Evolutionary conservation across 2,329 filamentous ascomycete genomes (phyloP), one percentile per base, ranked within the genome.

Genomic region (Xylaria sp.): DNA sequence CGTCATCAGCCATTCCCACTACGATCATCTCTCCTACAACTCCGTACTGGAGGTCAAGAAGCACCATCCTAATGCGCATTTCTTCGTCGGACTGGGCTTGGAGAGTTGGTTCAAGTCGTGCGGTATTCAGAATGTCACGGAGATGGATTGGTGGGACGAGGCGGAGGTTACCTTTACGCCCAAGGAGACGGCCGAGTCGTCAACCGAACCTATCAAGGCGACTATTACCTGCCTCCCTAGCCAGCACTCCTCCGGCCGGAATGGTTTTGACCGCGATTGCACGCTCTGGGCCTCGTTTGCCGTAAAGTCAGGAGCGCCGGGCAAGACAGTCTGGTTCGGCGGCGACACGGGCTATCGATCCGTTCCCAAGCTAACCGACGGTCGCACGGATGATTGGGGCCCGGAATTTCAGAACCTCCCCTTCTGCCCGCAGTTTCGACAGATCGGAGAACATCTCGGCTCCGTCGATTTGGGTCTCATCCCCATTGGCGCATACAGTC

Each of bases 71-170:
- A 81, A 89, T 11, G 91, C 85, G 47, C 91, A 95, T 65, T 97
- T 94, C 76, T 94, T 96, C 64, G 92, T 92, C 19, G 91, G 91
- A 0, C 75, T 96, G 3, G 91, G 91, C 1, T 84, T 96, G 59
- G 90, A 89, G 73, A 78, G 82, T 52, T 97, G 92, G 92, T 96
- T 97, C 73, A 78, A 79, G 52, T 76, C 79, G 2, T 80, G 79
- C 30, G 91, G 90, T 1, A 83, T 96, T 57, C 65, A 82, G 1
- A 90, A 91, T 60, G 87, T 93, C 49, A 95, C 91, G 0, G 92
- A 97, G 76, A 74, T 97, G 69, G 93, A 97, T 75, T 97, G 93
- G 93, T 97, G 93, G 93, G 87, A 96, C 67, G 87, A 90, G 64
- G 82, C 85, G 4, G 86, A 93, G 52, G 74, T 96, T n/a, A 84